These are phyloP conservation scores for Priceomyces medius DNA, from an alignment of 805 yeast species.

Conservation along the genomic window DNA sequence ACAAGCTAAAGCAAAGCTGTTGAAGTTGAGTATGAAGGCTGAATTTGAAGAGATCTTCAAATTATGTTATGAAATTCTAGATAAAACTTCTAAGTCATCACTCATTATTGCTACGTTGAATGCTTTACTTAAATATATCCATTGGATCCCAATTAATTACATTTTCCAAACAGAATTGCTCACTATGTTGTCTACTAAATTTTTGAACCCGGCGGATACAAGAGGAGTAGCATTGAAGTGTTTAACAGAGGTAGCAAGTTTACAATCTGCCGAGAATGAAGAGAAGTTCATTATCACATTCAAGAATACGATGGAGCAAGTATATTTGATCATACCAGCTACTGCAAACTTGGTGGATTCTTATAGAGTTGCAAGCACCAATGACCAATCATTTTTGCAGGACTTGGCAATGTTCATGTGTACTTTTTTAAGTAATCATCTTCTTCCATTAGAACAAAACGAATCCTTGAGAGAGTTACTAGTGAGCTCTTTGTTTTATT, in stretches of 20 bases:
- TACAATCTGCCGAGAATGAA: conserved; percentile 53
- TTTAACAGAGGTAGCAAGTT: conserved; percentile 82
- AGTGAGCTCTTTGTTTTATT: conserved; percentile 71
- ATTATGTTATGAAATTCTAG: conserved; percentile 89
- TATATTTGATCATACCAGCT: conserved; percentile 68
- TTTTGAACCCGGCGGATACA: conserved; percentile 73
- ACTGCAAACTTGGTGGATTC: conserved; percentile 67
- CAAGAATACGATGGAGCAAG: conserved; percentile 67
- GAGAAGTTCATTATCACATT: conserved; percentile 67
- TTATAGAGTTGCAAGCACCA: conserved; percentile 71
- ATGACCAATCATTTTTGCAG: conserved; percentile 91
- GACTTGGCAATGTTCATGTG: conserved; percentile 92
- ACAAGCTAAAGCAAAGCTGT: conserved; percentile 83
- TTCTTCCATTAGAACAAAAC: conserved; percentile 59
- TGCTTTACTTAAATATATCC: conserved; percentile 78
- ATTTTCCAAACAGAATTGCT: conserved; percentile 86
- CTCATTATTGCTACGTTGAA: conserved; percentile 81
- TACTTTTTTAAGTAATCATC: conserved; percentile 77
- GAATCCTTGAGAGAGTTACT: conserved; percentile 57
- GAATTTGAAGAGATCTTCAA: conserved; percentile 93
- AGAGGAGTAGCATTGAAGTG: conserved; percentile 87
- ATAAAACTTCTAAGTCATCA: conserved; percentile 81
- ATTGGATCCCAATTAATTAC: conserved; percentile 91
- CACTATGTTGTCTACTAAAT: conserved; percentile 68
- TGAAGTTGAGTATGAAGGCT: conserved; percentile 79